Conservation (phyloP, 768 basidiomycete species). For the Hemileccinum rubropunctum region DNA sequence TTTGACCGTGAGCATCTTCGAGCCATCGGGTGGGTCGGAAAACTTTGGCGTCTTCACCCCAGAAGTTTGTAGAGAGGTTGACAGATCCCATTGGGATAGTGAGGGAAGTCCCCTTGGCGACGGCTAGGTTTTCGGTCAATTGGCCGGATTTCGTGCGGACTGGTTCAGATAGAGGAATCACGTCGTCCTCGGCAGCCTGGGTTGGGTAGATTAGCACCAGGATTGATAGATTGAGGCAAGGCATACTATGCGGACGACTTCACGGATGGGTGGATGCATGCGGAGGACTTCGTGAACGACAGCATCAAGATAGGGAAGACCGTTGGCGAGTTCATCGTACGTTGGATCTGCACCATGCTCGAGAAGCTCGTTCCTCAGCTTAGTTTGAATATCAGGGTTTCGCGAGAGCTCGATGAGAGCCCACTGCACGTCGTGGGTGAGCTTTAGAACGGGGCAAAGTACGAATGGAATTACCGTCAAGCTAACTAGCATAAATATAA, state of each 20-base stretch:
- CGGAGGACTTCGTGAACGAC: conserved; percentile 46
- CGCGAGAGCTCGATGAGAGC: conserved; percentile 54
- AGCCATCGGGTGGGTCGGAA: conserved; percentile 71
- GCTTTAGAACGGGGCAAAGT: not conserved
- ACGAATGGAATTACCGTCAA: conserved; percentile 13
- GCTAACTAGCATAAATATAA: conserved; percentile 10
- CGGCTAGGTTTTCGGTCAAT: conserved; percentile 35
- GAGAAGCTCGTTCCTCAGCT: conserved; percentile 49
- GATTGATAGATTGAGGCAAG: not conserved
- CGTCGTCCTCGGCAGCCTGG: conserved; percentile 51
- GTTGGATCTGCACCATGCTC: conserved; percentile 46
- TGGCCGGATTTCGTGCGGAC: conserved; percentile 44
- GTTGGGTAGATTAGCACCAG: not conserved
- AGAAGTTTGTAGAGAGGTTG: conserved; percentile 50
- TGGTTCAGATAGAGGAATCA: conserved; percentile 54
- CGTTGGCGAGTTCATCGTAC: conserved; percentile 50
- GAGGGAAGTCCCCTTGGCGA: conserved; percentile 48
- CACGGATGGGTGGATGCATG: conserved; percentile 39
- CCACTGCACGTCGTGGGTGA: conserved; percentile 39
- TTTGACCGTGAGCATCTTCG: conserved; percentile 11
- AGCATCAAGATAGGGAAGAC: conserved; percentile 55
- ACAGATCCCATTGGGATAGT: conserved; percentile 42
- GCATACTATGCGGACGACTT: conserved; percentile 13
- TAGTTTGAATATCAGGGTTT: conserved; percentile 44
- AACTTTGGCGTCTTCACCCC: conserved; percentile 58